These are phyloP conservation scores for Trichoderma gracile DNA, from an alignment of 2,329 filamentous ascomycete genomes.

Conservation along the genomic window DNA sequence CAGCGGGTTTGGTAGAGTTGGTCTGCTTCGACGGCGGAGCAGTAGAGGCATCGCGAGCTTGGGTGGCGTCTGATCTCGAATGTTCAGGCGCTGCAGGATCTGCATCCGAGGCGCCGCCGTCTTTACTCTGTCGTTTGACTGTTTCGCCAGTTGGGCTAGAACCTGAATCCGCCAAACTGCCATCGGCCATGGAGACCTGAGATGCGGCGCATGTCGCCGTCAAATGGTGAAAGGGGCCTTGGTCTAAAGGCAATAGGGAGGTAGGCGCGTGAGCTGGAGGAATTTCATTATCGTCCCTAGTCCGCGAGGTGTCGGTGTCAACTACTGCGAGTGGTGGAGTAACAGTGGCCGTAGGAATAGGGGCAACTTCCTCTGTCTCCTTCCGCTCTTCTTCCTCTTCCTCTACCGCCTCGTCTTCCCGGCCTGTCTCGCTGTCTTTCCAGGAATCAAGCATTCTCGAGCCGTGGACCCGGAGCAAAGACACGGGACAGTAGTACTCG, in stretches of 20 bases:
- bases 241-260: background rate
- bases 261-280: background rate
- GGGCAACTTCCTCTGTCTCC: conserved; percentile 23
- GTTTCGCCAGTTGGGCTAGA: background rate
- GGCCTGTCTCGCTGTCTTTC: conserved; percentile 73
- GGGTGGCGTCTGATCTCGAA: conserved; percentile 1
- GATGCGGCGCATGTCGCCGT: conserved; percentile 21
- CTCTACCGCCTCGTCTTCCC: conserved; percentile 60
- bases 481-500: conserved; percentile 94
- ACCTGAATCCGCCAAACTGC: background rate
- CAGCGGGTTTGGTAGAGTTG: background rate
- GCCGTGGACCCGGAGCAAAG: conserved; percentile 86
- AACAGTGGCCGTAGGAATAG: background rate
- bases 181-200: background rate
- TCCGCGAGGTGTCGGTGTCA: background rate
- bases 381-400: conserved; percentile 35
- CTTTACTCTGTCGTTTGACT: background rate
- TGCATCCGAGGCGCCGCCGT: background rate
- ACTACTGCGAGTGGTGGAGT: background rate
- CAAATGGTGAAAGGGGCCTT: conserved; percentile 11
- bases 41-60: conserved; percentile 1
- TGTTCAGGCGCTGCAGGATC: background rate
- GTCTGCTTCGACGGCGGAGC: conserved; percentile 8
- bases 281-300: background rate
- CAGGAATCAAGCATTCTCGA: conserved; percentile 95